Base-by-base conservation (phyloP, 164 flowering plant species). In the Stephania yunnanensis region DNA sequence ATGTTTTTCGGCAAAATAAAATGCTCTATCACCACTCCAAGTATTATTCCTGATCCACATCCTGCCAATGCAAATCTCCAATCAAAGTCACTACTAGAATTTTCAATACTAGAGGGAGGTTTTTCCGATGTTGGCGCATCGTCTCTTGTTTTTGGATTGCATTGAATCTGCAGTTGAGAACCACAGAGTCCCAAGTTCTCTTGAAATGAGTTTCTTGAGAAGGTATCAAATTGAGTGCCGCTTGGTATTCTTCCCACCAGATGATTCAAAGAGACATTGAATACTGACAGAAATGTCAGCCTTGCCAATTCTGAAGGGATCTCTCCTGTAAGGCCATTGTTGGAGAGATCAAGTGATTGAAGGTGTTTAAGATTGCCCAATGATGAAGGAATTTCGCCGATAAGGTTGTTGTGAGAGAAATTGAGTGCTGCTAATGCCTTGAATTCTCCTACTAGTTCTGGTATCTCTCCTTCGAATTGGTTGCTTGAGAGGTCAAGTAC, bases 401-500 rank as follows among this genome's bases (percentile, higher is more conserved):
- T 17, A 6, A 79, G 50, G 11, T 71, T 4, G 17, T 71, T 71
- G 25, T 52, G n/a, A 6, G 81, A 89, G 22, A 92, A 64, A 72
- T 90, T 89, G 61, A 92, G 89, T 29, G 79, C 50, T 42, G 73
- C 65, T 5, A 90, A 87, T 1, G 85, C 70, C 1, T 13, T 82
- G 50, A 92, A 80, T 1, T 78, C 5, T 48, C 87, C 91, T 0
- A 89, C 2, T 10, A 6, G 78, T 45, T 77, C 69, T 22, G 97
- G 97, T 30, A 90, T 84, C 1, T 31, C 31, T 11, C 92, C 94
- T 7, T 80, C 68, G 50, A 91, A 85, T 0, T 53, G 52, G 67
- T 90, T 92, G 70, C 63, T 36, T 1, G 97, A 92, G 63, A 89
- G 72, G 72, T 90, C 94, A 65, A 89, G 79, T 63, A 83, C 63